Percentiles rank a stretch among this genome's conserved stretches.
phyloP scores from a whole-genome alignment of 73 alveolate genomes.

The Paramecium sexaurelia region DNA sequence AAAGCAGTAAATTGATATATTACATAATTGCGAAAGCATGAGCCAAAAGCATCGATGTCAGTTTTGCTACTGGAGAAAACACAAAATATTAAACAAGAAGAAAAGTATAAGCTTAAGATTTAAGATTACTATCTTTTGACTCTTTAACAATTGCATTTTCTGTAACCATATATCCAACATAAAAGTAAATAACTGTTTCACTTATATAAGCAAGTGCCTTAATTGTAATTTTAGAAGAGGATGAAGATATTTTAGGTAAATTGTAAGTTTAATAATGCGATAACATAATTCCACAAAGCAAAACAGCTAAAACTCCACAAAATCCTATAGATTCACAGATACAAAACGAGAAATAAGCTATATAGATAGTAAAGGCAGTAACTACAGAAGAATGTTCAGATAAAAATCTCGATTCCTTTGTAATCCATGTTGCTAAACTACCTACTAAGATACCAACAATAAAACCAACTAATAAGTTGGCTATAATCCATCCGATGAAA shows the following conservation, averaged over 20 bases:
- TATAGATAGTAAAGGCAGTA: slow-evolving; percentile 84
- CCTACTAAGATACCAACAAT: slow-evolving; percentile 27
- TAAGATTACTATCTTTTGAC: background rate
- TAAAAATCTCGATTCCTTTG: slow-evolving; percentile 71
- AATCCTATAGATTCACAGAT: slow-evolving; percentile 86
- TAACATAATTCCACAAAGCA: slow-evolving; percentile 91
- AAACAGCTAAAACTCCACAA: slow-evolving; percentile 94
- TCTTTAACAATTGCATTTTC: background rate
- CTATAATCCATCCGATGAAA: slow-evolving; percentile 11
- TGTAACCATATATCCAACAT: slow-evolving; percentile 27
- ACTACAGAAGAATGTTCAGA: slow-evolving; percentile 84
- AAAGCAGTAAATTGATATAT: background rate
- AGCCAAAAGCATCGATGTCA: background rate
- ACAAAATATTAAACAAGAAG: background rate
- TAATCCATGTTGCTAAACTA: slow-evolving; percentile 69
- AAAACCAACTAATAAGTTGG: background rate
- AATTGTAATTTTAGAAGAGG: slow-evolving; percentile 25
- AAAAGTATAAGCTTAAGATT: background rate
- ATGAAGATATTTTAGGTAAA: slow-evolving; percentile 69
- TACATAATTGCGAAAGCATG: slow-evolving; percentile 30
- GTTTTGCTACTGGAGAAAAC: slow-evolving; percentile 2
- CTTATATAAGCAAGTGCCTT: slow-evolving; percentile 52
- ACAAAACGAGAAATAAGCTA: slow-evolving; percentile 89
- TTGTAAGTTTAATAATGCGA: slow-evolving; percentile 94
- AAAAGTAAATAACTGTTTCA: slow-evolving; percentile 28